Evolutionary conservation across 116 monocot species (phyloP).

Genomic region (Papilionanthe hybrid): DNA sequence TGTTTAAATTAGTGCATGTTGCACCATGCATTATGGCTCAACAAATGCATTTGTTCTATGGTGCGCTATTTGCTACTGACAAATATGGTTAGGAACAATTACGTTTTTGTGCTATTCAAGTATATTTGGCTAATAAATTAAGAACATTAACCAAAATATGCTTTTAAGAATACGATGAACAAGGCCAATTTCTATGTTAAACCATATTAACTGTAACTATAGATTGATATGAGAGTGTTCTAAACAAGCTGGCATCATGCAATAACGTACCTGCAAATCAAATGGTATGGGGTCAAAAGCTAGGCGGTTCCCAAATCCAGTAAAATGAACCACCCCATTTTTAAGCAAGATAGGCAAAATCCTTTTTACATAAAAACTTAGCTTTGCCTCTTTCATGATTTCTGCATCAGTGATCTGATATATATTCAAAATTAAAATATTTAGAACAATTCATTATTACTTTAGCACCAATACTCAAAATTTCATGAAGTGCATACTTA

Average conservation of each 20-base stretch:
- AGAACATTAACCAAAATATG: not conserved
- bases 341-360: constrained; percentile 73
- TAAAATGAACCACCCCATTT: constrained; percentile 79
- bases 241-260: not conserved
- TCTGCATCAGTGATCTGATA: constrained; percentile 71
- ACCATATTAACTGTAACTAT: not conserved
- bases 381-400: constrained; percentile 88
- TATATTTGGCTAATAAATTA: not conserved
- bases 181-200: not conserved
- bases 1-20: too few species aligned
- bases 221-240: not conserved
- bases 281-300: constrained; percentile 89
- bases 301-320: constrained; percentile 92
- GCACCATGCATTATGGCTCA: too few species aligned
- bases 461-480: not conserved
- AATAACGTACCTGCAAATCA: constrained; percentile 64
- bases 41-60: too few species aligned
- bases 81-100: not conserved
- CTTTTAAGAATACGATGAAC: not conserved
- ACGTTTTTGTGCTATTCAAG: not conserved
- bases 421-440: not conserved
- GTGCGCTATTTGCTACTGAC: not conserved
- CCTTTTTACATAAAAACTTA: constrained; percentile 77
- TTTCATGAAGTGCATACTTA: constrained; percentile 33
- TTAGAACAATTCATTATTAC: not conserved